Evolutionary conservation across 441 rosid species (phyloP), one percentile per base, ranked within the genome.

Genomic region (Erodium texanum): DNA sequence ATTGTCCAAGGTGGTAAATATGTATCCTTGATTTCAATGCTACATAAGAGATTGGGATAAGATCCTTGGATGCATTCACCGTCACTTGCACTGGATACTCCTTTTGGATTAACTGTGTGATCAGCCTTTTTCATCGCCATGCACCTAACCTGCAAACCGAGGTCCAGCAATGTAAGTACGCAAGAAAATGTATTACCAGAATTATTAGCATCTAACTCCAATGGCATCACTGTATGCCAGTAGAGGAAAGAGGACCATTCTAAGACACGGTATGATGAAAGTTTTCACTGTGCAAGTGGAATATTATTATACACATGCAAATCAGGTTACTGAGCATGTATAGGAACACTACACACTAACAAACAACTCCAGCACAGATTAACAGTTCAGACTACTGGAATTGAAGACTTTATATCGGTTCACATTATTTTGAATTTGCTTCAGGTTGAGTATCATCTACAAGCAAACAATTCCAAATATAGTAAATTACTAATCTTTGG

Each of bases 1-100:
- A 95, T 68, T 58, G 88, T 89, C 99, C 99, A 95, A 3, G 96
- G 89, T 0, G 98, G 97, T 75, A 95, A 73, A 78, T 71, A 86
- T 34, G 82, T 75, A 71, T 80, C 92, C 72, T 79, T 84, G 63
- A 90, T 77, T 83, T 95, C 97, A 65, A 92, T 73, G 67, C 85
- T 82, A 73, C 75, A 83, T 78, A 81, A 66, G 74, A 75, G 78
- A 71, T 70, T 71, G 50, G 73, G 32, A 52, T 78, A 70, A 67
- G 80, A 75, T 61, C 11, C 43, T 68, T 67, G 76, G 3, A 29
- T 8, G 19, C 69, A 58, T 72, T 76, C 78, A n/a, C 73, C 72
- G 66, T 72, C 81, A 15, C 68, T 69, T 19, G 24, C 14, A 66
- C 62, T 2, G 9, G 70, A 50, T 71, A 70, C 83, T 73, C 72